Base-by-base conservation (phyloP, 148 eudicot species). In the Arctostaphylos glauca region DNA sequence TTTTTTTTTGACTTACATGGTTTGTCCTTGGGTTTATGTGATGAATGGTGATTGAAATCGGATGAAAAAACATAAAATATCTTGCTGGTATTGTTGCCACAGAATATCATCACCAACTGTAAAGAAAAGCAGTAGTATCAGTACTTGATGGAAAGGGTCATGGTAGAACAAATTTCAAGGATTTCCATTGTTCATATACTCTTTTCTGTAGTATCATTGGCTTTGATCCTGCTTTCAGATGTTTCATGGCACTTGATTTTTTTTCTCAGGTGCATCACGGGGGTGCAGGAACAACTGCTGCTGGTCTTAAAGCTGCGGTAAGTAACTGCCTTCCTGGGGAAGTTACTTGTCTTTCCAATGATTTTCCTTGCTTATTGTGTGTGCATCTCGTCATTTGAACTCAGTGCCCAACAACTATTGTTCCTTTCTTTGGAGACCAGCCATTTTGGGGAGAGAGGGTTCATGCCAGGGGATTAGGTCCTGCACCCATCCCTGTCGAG, bases 391-490 rank as follows among this genome's bases (percentile, higher is more conserved):
- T 78, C n/a, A 71, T 50, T 78, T 75, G 9, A n/a, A 52, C 74
- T 50, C 91, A 95, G 98, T 96, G 98, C 82, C 98, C 98, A 31
- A 96, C 98, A 64, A 90, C 98, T 41, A 85, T 96, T 52, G 95
- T 96, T 59, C 98, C 98, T 41, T 96, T 96, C 88, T 94, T 96
- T 66, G 98, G 98, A 64, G 98, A 96, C 87, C 98, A 96, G 82
- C 98, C 95, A 6, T 96, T 96, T 81, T 94, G 98, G 98, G 98
- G 98, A 53, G 98, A 94, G 60, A 91, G 86, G 79, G 94, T 96
- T 56, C 94, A 92, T 81, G 92, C 90, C 53, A 91, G 89, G 86
- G 98, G 98, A 54, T 86, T 94, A 77, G 98, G 98, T 49, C 98
- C 98, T 67, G 81, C 90, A 58, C 98, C 98, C 9, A 91, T 96